Evolutionary conservation across 1,139 yeast species (phyloP).

Genomic region (Debaryomycetaceae sp.): DNA sequence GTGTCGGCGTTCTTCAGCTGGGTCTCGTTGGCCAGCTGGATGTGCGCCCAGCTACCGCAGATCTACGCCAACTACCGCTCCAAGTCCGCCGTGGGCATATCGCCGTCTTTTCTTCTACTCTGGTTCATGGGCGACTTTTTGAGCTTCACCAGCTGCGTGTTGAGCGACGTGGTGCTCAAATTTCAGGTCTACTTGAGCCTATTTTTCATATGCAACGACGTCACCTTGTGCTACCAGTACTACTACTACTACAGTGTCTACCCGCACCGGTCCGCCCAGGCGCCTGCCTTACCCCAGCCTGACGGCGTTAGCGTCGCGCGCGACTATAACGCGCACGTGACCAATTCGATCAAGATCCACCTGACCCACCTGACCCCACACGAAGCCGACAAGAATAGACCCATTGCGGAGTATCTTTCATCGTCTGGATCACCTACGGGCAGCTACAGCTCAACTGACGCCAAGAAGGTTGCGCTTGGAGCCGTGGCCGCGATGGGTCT

Average conservation of each 20-base stretch:
- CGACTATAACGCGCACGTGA: constrained; percentile 5
- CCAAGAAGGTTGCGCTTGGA: constrained; percentile 14
- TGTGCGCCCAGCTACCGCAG: constrained; percentile 88
- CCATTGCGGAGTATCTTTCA: constrained; percentile 10
- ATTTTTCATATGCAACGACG: constrained; percentile 73
- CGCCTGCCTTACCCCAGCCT: not conserved
- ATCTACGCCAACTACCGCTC: constrained; percentile 67
- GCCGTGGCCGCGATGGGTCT: constrained; percentile 15
- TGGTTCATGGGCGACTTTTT: constrained; percentile 88
- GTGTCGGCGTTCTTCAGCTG: constrained; percentile 31
- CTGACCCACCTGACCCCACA: not conserved
- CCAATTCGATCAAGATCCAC: constrained; percentile 7
- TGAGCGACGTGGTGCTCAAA: constrained; percentile 65
- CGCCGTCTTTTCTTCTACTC: constrained; percentile 66
- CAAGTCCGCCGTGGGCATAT: constrained; percentile 83
- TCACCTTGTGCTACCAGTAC: constrained; percentile 68
- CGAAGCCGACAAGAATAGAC: constrained; percentile 6
- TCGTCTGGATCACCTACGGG: constrained; percentile 16
- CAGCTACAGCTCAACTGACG: constrained; percentile 22
- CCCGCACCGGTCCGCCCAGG: constrained; percentile 15
- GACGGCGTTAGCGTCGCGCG: not conserved
- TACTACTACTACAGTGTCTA: constrained; percentile 57
- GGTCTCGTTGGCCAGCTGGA: constrained; percentile 51
- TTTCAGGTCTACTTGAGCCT: constrained; percentile 74
- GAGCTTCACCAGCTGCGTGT: constrained; percentile 72